Evolutionary conservation across 2,329 filamentous ascomycete species (phyloP).

Genomic region (Hypoxylon sp.): DNA sequence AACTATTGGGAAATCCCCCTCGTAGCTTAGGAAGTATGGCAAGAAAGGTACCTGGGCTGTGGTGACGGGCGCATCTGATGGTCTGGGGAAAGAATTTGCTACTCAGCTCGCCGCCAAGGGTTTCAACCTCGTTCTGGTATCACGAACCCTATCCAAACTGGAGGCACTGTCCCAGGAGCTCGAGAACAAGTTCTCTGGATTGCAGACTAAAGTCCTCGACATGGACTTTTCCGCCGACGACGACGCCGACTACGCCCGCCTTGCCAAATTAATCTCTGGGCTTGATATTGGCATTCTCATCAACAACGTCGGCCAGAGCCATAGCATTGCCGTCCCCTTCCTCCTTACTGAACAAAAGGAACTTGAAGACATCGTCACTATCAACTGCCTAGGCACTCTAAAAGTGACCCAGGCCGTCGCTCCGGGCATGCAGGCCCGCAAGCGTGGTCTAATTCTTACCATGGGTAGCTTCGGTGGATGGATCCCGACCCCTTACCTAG

Average conservation of each 20-base stretch:
- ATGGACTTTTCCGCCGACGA: slow-evolving; percentile 93
- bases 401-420: slow-evolving; percentile 88
- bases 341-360: slow-evolving; percentile 83
- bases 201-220: slow-evolving; percentile 83
- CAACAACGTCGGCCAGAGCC: slow-evolving; percentile 97
- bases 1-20: slow-evolving; percentile 27
- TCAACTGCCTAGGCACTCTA: slow-evolving; percentile 94
- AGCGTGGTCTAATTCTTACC: slow-evolving; percentile 90
- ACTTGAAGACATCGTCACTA: slow-evolving; percentile 89
- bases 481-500: slow-evolving; percentile 90
- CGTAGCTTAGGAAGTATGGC: slow-evolving; percentile 88
- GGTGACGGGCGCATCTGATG: slow-evolving; percentile 95
- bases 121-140: slow-evolving; percentile 95
- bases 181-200: slow-evolving; percentile 74
- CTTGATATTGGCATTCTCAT: slow-evolving; percentile 89
- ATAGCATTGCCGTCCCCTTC: slow-evolving; percentile 93
- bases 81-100: slow-evolving; percentile 96
- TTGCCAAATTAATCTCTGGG: slow-evolving; percentile 77
- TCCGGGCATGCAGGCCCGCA: slow-evolving; percentile 86
- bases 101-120: slow-evolving; percentile 90
- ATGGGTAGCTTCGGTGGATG: slow-evolving; percentile 98
- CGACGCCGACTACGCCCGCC: slow-evolving; percentile 82
- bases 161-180: slow-evolving; percentile 83
- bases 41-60: slow-evolving; percentile 94
- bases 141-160: slow-evolving; percentile 94